A percentile compares a stretch with the other conserved stretches of the same genome.
These are phyloP conservation scores for Pichia sp. DNA, from an alignment of 1,139 yeast genomes.

Conservation along the genomic window DNA sequence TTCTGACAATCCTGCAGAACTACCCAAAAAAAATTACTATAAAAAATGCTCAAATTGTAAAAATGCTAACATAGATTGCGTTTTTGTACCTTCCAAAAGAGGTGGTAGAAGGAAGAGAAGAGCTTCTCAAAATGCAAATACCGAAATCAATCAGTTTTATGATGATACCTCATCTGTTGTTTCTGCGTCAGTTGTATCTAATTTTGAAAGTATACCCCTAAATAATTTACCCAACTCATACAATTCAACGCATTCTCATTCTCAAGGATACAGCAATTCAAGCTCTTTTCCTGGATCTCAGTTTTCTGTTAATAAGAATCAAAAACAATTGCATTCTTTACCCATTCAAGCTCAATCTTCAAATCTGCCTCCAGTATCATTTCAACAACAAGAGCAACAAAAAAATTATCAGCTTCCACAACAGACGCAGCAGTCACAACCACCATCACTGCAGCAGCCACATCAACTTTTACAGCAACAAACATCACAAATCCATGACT, in stretches of 20 bases:
- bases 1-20: constrained; percentile 16
- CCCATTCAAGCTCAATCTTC: not conserved
- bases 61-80: constrained; percentile 42
- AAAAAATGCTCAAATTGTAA: constrained; percentile 45
- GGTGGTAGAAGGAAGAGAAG: constrained; percentile 47
- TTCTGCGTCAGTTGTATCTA: constrained; percentile 4
- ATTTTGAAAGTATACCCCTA: not conserved
- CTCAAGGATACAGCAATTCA: too few species aligned
- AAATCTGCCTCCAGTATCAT: not conserved
- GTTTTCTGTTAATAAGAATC: too few species aligned
- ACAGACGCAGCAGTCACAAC: not conserved
- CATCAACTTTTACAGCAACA: constrained; percentile 1
- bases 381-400: not conserved
- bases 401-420: not conserved
- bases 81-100: constrained; percentile 51
- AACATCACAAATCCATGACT: too few species aligned
- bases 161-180: constrained; percentile 6
- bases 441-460: not conserved
- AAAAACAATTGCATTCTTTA: too few species aligned
- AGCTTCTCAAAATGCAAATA: constrained; percentile 5
- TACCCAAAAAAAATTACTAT: constrained; percentile 15
- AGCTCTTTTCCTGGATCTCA: too few species aligned
- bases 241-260: too few species aligned
- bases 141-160: not conserved
- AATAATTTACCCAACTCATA: not conserved